Evolutionary conservation across 768 basidiomycete species (phyloP), one percentile per base, ranked within the genome.

Genomic region (Lentinula sp.): DNA sequence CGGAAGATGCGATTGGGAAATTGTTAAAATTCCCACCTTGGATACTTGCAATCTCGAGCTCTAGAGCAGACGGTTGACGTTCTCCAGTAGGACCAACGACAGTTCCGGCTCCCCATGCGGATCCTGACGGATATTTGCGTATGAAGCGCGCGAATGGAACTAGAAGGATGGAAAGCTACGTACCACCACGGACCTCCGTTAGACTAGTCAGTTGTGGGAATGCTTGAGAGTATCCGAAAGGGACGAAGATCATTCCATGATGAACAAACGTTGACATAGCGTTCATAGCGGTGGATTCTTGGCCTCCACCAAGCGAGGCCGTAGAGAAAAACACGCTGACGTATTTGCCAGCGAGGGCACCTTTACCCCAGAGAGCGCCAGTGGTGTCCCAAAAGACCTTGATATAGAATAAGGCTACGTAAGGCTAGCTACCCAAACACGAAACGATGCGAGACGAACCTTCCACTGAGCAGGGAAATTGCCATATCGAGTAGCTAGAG

Each of bases 391-490:
- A 92, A 74, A 94, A 88, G 0, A 79, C 70, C 86, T 89, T 52
- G 32, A 51, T 13, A 32, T 10, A 40, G 35, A 31, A 59, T 4
- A 28, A 28, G 28, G 28, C 28, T 31, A 28, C 23, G 8, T 42
- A 13, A 18, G 21, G 34, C 5, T 32, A 10, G 2, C 16, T 10
- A 10, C 1, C 4, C 10, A 13, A 18, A 42, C 28, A 15, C 21
- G 11, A 11, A 37, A 23, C 9, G 15, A 16, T 21, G n/a, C 42
- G 10, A 40, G 18, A 50, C 71, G 1, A 57, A 84, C 87, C 82
- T 88, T 89, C 84, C 84, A 88, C 66, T 95, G 93, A 2, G 78
- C 88, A 28, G 92, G 84, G 72, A 91, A 86, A 67, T 81, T 85
- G 45, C 93, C 93, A 74, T 83, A 95, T 66, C 55, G 39, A 8